These are phyloP conservation scores for Talaromyces trachyspermus DNA, from an alignment of 495 filamentous ascomycete genomes.

Conservation along the genomic window DNA sequence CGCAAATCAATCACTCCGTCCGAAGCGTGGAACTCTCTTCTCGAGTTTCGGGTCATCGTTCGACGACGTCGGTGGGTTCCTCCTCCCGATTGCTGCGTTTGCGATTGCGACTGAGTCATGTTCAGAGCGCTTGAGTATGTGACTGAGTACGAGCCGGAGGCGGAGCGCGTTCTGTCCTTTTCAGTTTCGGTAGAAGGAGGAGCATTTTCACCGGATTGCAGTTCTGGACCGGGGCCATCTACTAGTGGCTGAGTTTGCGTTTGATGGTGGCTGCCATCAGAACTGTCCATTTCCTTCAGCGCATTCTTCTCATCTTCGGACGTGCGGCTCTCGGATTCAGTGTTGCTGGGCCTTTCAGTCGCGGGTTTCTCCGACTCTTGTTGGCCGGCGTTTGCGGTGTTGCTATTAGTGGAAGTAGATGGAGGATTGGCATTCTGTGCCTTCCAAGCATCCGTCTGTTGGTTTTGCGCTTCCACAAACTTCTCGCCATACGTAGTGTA, in stretches of 20 bases:
- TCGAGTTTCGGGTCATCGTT: slow-evolving; percentile 68
- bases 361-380: slow-evolving; percentile 17
- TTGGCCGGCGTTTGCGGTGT: slow-evolving; percentile 15
- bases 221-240: too few species aligned
- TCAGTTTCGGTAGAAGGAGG: not conserved
- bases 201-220: slow-evolving; percentile 4
- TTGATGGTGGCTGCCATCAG: slow-evolving; percentile 11
- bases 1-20: slow-evolving; percentile 66
- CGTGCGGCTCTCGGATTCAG: slow-evolving; percentile 1
- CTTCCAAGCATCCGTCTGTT: slow-evolving; percentile 20
- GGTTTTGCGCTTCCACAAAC: slow-evolving; percentile 64
- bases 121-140: slow-evolving; percentile 46
- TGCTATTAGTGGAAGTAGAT: not conserved
- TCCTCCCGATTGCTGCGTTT: too few species aligned
- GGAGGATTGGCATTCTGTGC: not conserved
- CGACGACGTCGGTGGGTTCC: slow-evolving; percentile 51
- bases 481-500: slow-evolving; percentile 70
- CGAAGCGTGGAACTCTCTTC: slow-evolving; percentile 57
- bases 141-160: slow-evolving; percentile 28
- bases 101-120: too few species aligned
- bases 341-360: slow-evolving; percentile 18
- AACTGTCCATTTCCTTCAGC: slow-evolving; percentile 21
- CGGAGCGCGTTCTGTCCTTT: slow-evolving; percentile 20
- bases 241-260: slow-evolving; percentile 10
- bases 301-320: slow-evolving; percentile 39